Evolutionary conservation across 108 stramenopile genomes (phyloP), one percentile per base, ranked within the genome.

Genomic region (Cyclotella baltica): DNA sequence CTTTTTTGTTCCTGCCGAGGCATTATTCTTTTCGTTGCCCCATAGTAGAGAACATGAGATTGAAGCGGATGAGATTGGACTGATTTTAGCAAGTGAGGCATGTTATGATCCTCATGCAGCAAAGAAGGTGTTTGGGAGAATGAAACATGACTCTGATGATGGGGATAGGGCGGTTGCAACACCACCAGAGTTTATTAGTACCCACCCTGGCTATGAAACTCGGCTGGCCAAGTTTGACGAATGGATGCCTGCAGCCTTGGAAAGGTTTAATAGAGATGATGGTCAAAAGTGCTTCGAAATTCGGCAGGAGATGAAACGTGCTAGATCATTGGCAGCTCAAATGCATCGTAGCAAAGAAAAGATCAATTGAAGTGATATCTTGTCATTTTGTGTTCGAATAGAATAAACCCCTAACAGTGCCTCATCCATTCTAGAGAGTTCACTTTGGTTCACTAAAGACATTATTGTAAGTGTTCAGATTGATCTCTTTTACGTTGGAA

Each of bases 1-100:
- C 0, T 40, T 90, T 0, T 76, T 95, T 57, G 36, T 90, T 5
- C 92, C 90, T 13, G 87, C 92, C 1, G 81, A 86, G 15, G 69
- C 70, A 0, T 47, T 95, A 18, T 62, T 95, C 27, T 69, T 83
- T 43, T 83, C 90, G 8, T 70, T 95, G 51, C 94, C 94, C 0
- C 86, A 95, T 78, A 88, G 87, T 18, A 78, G 94, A 64, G 81
- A 77, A 48, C 88, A 89, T 76, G 94, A 95, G 78, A 40, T 79
- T 20, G 94, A 95, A 75, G 94, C 94, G 27, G 94, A 95, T 83
- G 47, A 77, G n/a, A 95, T 95, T 81, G 94, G 94, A 38, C 57
- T 95, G 33, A 70, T 88, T 22, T 59, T 95, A 55, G 85, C 90
- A 3, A 84, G 89, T 30, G 67, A 78, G 50, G 94, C 94, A 27